Conservation (phyloP, 169 alveolate species). For the Miamiensis avidus region DNA sequence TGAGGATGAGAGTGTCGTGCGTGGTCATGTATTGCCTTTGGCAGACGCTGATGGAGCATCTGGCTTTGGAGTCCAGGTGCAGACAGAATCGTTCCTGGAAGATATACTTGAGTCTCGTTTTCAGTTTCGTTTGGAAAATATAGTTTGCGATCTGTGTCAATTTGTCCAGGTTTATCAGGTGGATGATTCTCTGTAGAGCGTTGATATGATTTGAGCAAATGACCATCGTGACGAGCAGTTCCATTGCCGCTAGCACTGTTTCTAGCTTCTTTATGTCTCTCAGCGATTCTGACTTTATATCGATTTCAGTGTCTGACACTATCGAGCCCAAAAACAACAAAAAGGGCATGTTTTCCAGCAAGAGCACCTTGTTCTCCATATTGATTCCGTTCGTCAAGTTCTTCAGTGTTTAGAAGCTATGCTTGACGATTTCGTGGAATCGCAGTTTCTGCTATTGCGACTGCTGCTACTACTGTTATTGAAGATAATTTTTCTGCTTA, state of each 20-base stretch:
- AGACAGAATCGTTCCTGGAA: not conserved
- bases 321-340: not conserved
- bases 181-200: no score
- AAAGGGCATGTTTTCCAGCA: not conserved
- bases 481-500: no score
- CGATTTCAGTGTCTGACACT: not conserved
- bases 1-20: not conserved
- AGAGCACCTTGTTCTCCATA: not conserved
- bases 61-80: not conserved
- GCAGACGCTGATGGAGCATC: slow-evolving; percentile 4
- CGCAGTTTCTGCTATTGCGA: not conserved
- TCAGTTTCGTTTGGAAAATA: not conserved
- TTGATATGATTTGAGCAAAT: not conserved
- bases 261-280: not conserved
- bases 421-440: not conserved
- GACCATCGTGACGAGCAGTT: not conserved
- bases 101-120: not conserved
- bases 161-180: no score
- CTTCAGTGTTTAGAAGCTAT: not conserved
- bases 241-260: not conserved
- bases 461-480: no score
- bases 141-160: not conserved
- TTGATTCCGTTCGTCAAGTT: not conserved
- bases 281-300: not conserved
- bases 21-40: not conserved